phyloP scores from a whole-genome alignment of 116 monocot genomes.

The Trichopus zeylanicus region DNA sequence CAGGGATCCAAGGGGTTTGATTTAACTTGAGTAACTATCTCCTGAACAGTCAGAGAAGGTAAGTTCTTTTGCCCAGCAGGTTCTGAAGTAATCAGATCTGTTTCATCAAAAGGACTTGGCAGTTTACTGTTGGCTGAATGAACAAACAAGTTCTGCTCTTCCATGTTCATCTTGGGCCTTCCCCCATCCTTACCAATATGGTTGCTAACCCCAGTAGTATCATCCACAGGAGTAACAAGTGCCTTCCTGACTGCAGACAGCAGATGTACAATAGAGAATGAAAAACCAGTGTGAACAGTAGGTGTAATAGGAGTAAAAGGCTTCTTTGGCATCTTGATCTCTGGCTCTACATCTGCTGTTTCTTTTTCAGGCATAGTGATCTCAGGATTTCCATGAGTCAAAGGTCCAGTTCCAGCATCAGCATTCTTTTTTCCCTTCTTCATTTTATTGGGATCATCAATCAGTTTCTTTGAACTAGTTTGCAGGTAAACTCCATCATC shows the following conservation, averaged over 20 bases:
- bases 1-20: slow-evolving; percentile 79
- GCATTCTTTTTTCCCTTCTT: slow-evolving; percentile 67
- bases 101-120: slow-evolving; percentile 1
- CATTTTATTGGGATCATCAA: slow-evolving; percentile 31
- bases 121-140: slow-evolving; percentile 19
- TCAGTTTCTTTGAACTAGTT: slow-evolving; percentile 31
- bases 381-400: slow-evolving; percentile 11
- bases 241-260: slow-evolving; percentile 78
- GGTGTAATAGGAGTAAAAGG: slow-evolving; percentile 66
- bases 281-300: slow-evolving; percentile 73
- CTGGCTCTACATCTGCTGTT: slow-evolving; percentile 24
- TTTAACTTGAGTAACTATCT: slow-evolving; percentile 63
- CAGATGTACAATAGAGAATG: slow-evolving; percentile 91
- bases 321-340: slow-evolving; percentile 47
- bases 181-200: slow-evolving; percentile 12
- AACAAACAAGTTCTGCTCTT: slow-evolving; percentile 12
- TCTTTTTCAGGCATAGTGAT: slow-evolving; percentile 24
- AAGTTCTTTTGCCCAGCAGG: slow-evolving; percentile 15
- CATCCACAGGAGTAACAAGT: slow-evolving; percentile 45
- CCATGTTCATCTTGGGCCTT: neutral
- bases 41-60: slow-evolving; percentile 58
- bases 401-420: slow-evolving; percentile 10
- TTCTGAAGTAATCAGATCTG: slow-evolving; percentile 18
- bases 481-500: slow-evolving; percentile 17
- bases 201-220: slow-evolving; percentile 11